phyloP scores from a whole-genome alignment of 176 grass and related monocot species.

The Zoysia pacifica region DNA sequence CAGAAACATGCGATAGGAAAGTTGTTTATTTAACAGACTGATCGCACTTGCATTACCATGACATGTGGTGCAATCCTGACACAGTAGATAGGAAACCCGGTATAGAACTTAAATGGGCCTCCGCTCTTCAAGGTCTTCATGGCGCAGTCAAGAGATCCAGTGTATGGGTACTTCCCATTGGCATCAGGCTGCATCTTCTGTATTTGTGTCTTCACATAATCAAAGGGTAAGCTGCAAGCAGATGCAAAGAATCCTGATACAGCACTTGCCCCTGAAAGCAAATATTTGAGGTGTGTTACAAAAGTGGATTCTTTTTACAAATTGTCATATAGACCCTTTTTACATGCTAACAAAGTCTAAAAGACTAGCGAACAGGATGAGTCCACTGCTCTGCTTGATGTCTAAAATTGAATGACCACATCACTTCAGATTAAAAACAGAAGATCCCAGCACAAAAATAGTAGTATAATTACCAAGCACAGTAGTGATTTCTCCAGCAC shows the following conservation, averaged over 20 bases:
- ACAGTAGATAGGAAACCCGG: conserved; percentile 92
- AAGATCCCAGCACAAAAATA: neutral
- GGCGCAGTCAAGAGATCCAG: conserved; percentile 81
- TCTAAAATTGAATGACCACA: conserved; percentile 3
- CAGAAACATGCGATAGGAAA: neutral
- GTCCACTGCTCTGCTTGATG: neutral
- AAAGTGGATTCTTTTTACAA: neutral
- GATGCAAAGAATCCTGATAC: conserved; percentile 90
- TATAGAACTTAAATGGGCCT: conserved; percentile 93
- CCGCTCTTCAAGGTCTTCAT: conserved; percentile 84
- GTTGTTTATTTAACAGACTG: conserved; percentile 4
- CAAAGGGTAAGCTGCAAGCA: conserved; percentile 95
- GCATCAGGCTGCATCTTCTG: conserved; percentile 98
- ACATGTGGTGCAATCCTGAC: conserved; percentile 90
- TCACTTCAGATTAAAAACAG: neutral
- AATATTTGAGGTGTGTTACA: conserved; percentile 3
- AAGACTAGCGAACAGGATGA: neutral
- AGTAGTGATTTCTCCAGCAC: conserved; percentile 77
- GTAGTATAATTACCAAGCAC: conserved; percentile 57
- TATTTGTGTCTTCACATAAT: conserved; percentile 97
- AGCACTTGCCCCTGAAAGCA: conserved; percentile 81
- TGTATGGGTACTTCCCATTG: conserved; percentile 86
- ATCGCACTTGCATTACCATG: conserved; percentile 62
- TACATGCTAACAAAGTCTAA: neutral
- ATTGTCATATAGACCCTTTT: neutral